Percentiles rank a stretch among this genome's conserved stretches.
Evolutionary conservation across 2,329 filamentous ascomycete species (phyloP).

Genomic region (Diplocarpon rosae): DNA sequence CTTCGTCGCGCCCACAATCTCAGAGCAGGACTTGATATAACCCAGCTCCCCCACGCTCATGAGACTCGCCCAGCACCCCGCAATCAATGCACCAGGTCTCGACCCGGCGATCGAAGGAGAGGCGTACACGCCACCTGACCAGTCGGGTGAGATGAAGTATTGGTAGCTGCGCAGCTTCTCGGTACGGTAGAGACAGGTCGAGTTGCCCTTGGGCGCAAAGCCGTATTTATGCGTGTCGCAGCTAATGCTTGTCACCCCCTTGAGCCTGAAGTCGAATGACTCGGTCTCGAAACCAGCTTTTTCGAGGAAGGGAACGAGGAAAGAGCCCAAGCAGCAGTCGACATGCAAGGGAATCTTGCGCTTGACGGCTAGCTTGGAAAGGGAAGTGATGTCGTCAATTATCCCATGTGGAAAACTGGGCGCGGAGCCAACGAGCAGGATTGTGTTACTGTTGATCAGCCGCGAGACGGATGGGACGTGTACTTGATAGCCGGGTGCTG

Average conservation of each 20-base stretch:
- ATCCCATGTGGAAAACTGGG: conserved; percentile 98
- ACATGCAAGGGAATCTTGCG: conserved; percentile 84
- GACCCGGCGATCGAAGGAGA: conserved; percentile 87
- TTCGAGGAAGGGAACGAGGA: conserved; percentile 83
- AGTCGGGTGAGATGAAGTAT: conserved; percentile 92
- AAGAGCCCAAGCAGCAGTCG: conserved; percentile 94
- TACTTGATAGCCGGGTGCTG: conserved; percentile 76
- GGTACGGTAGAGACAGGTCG: conserved; percentile 80
- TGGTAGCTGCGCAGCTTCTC: conserved; percentile 72
- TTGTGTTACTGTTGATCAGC: conserved; percentile 86
- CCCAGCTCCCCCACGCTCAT: conserved; percentile 81
- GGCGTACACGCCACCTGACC: conserved; percentile 92
- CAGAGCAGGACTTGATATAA: conserved; percentile 75
- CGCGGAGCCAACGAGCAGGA: conserved; percentile 85
- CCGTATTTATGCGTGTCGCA: conserved; percentile 99
- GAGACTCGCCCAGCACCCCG: conserved; percentile 87
- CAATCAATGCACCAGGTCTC: conserved; percentile 85
- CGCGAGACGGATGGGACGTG: conserved; percentile 67
- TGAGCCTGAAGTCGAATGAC: conserved; percentile 86
- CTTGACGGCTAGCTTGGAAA: conserved; percentile 72
- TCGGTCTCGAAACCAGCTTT: conserved; percentile 86
- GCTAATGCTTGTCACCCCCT: conserved; percentile 88
- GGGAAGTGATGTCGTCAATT: conserved; percentile 81
- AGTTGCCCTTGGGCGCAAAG: conserved; percentile 96
- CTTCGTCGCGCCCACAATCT: conserved; percentile 80